These are phyloP conservation scores for Abrus pulchellus DNA, from an alignment of 306 rosid species.

Conservation along the genomic window DNA sequence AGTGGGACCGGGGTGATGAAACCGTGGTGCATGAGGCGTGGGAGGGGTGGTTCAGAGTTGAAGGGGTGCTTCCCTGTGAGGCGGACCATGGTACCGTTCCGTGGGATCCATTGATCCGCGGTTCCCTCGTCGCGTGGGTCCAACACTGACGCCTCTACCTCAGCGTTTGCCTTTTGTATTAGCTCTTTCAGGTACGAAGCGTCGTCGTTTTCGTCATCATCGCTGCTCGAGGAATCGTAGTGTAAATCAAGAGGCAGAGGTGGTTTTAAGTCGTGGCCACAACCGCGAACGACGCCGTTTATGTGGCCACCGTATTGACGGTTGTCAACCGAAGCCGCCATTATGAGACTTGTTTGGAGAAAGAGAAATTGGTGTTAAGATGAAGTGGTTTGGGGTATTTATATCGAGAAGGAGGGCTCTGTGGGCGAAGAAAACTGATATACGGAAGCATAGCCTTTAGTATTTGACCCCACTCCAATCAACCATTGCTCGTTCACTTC, in stretches of 20 bases:
- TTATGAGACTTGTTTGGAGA: conserved; percentile 5
- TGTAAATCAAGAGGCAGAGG: conserved; percentile 39
- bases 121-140: conserved; percentile 77
- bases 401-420: not conserved
- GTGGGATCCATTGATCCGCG: conserved; percentile 68
- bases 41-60: conserved; percentile 72
- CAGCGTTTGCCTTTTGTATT: conserved; percentile 52
- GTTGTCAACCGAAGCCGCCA: conserved; percentile 77
- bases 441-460: not conserved
- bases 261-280: conserved; percentile 47
- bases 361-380: not conserved
- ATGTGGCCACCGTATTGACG: conserved; percentile 53
- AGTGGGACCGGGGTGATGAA: conserved; percentile 85
- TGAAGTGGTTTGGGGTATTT: not conserved
- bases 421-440: not conserved
- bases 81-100: conserved; percentile 73
- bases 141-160: conserved; percentile 59
- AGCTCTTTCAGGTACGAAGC: conserved; percentile 28
- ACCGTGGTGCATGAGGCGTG: conserved; percentile 81
- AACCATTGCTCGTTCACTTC: no score
- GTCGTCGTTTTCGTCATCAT: conserved; percentile 56
- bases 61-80: conserved; percentile 91
- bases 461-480: not conserved
- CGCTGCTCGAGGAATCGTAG: conserved; percentile 47
- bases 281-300: conserved; percentile 57